Evolutionary conservation across 495 filamentous ascomycete species (phyloP), one percentile per base, ranked within the genome.

Genomic region (Massariosphaeria phaeospora): DNA sequence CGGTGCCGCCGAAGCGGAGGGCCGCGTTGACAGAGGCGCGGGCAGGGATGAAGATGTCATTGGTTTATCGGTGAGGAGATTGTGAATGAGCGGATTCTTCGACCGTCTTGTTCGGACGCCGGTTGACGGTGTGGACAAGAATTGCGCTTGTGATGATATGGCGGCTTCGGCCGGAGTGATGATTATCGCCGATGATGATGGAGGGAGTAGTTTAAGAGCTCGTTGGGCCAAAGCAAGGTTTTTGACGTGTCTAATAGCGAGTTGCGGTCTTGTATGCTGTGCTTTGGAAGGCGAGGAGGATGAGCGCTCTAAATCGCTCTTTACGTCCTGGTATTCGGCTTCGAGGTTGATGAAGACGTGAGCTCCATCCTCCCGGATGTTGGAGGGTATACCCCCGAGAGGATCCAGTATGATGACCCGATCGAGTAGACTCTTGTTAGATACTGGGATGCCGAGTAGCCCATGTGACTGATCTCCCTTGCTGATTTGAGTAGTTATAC

Each of bases 331-430:
- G 64, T 83, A 95, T 59, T 99, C 90, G 64, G 97, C 89, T 65
- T 95, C 86, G 62, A 99, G 77, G 61, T 99, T 99, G 67, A 99
- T 79, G 67, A 96, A 99, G 2, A 96, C 80, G 64, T 96, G 88
- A 12, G 86, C 83, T 8, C 79, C 78, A 34, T 85, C 79, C 0
- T 78, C 79, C 13, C 82, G 78, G 34, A 79, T 78, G 45, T 73
- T 76, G 0, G 85, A 77, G 1, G 93, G 94, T 44, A 93, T 90
- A 7, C 94, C 93, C 4, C 93, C 93, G 1, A 86, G 66, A 0
- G 88, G 86, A 69, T 99, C 94, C 13, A 99, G 75, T 21, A 97
- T 74, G 60, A 99, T 91, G 23, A 99, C 74, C 2, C 93, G 78
- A 61, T 97, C 93, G 1, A 97, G 71, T 6, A 81, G 76, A 2